Conservation (phyloP, 1,284 basidiomycete genomes). For the Prillingera fragicola region DNA sequence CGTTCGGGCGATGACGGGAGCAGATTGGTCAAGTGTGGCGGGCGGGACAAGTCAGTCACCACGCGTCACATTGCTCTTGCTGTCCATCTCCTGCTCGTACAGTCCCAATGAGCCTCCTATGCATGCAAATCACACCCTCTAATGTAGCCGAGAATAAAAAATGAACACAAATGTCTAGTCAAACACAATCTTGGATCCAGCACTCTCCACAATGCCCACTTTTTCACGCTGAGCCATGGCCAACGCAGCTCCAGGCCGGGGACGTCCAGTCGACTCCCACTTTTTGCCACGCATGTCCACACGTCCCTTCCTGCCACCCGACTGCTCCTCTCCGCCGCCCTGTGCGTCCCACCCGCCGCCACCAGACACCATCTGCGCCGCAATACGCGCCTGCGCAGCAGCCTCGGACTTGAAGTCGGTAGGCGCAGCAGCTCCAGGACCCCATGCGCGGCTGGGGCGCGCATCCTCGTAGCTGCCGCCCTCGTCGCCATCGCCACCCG, state of each 20-base stretch:
- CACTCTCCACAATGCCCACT: constrained; percentile 67
- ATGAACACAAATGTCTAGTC: constrained; percentile 29
- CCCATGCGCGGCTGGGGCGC: not conserved
- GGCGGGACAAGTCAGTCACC: too few relatives aligned
- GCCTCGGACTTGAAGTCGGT: constrained; percentile 12
- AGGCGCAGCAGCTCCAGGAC: too few relatives aligned
- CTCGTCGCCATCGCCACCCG: constrained; percentile 4
- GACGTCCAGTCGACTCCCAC: constrained; percentile 51
- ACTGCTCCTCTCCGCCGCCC: not conserved
- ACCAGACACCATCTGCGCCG: constrained; percentile 10
- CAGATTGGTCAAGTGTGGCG: too few relatives aligned
- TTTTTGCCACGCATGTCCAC: constrained; percentile 41
- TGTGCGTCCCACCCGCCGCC: constrained; percentile 5
- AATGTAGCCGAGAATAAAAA: too few relatives aligned
- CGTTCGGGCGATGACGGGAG: too few relatives aligned
- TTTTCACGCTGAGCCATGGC: constrained; percentile 81
- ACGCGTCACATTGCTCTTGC: too few relatives aligned
- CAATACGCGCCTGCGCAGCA: constrained; percentile 11
- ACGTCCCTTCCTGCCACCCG: not conserved
- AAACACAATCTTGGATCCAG: constrained; percentile 79
- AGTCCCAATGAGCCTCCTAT: too few relatives aligned
- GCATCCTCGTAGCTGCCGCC: constrained; percentile 6
- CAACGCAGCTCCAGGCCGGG: constrained; percentile 82
- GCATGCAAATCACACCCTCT: too few relatives aligned
- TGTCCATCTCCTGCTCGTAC: too few relatives aligned